A percentile compares a stretch with the other conserved stretches of the same genome.
Conservation (phyloP, 2,329 filamentous ascomycete genomes). For the Colletotrichum tropicicola region DNA sequence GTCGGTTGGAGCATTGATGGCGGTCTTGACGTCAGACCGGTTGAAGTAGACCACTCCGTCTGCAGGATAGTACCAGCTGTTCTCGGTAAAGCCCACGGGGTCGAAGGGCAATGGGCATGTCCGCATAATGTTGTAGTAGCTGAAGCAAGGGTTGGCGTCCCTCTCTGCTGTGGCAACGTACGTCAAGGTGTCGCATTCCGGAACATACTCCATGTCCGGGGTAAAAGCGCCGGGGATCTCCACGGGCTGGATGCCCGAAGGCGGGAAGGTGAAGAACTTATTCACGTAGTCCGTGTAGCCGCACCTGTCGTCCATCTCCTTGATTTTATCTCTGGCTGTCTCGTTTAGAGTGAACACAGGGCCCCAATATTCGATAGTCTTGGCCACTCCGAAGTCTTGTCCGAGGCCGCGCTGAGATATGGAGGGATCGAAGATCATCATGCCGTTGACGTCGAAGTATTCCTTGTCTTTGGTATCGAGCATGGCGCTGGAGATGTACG, state of each 20-base stretch:
- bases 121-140: constrained; percentile 77
- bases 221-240: constrained; percentile 49
- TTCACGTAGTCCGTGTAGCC: constrained; percentile 69
- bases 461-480: constrained; percentile 70
- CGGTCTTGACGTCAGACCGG: constrained; percentile 72
- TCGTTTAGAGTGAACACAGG: constrained; percentile 71
- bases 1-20: constrained; percentile 68
- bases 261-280: constrained; percentile 74
- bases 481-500: constrained; percentile 79
- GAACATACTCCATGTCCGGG: constrained; percentile 40
- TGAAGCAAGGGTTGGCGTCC: constrained; percentile 79
- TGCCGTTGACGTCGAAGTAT: constrained; percentile 74
- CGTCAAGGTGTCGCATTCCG: constrained; percentile 64
- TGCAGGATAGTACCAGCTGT: constrained; percentile 68
- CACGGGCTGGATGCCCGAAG: constrained; percentile 65
- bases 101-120: constrained; percentile 78
- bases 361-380: constrained; percentile 69
- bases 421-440: constrained; percentile 78
- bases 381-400: constrained; percentile 57
- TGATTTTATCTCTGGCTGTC: constrained; percentile 60
- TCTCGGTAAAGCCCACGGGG: constrained; percentile 73
- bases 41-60: constrained; percentile 75
- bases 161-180: constrained; percentile 60
- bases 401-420: constrained; percentile 61
- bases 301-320: constrained; percentile 62